phyloP scores from a whole-genome alignment of 2,329 filamentous ascomycete species.

The Colletotrichum paranaense region DNA sequence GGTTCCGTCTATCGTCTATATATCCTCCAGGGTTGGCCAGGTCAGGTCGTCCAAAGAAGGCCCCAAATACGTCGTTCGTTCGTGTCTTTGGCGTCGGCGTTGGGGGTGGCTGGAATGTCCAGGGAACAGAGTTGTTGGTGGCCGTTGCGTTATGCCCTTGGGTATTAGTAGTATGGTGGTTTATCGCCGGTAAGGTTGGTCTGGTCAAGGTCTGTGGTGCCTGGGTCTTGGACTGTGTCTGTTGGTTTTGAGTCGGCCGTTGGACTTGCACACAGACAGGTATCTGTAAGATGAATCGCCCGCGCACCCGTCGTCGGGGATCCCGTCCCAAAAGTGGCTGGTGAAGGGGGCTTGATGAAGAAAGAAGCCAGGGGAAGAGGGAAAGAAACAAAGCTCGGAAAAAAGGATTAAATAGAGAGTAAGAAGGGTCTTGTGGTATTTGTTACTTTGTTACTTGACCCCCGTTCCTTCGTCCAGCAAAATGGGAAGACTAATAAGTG shows the following conservation, averaged over 20 bases:
- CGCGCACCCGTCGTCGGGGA: conserved; percentile 28
- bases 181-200: conserved; percentile 27
- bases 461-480: conserved; percentile 21
- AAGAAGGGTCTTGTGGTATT: neutral
- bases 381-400: neutral
- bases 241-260: conserved; percentile 10
- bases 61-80: neutral
- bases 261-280: conserved; percentile 15
- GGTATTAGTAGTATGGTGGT: conserved; percentile 2
- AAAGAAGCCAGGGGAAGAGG: conserved; percentile 5
- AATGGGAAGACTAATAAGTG: conserved; percentile 16
- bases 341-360: neutral
- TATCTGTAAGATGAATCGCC: conserved; percentile 10
- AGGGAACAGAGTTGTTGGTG: neutral
- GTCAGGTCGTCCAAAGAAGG: neutral
- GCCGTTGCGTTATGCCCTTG: conserved; percentile 23
- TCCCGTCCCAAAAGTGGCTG: conserved; percentile 20
- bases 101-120: conserved; percentile 7
- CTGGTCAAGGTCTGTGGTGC: conserved; percentile 14
- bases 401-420: conserved; percentile 23
- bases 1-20: neutral
- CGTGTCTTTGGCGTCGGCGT: neutral
- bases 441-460: neutral
- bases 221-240: conserved; percentile 12
- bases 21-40: neutral